Evolutionary conservation across 2,329 filamentous ascomycete genomes (phyloP).

Genomic region (Botrytis fabae): DNA sequence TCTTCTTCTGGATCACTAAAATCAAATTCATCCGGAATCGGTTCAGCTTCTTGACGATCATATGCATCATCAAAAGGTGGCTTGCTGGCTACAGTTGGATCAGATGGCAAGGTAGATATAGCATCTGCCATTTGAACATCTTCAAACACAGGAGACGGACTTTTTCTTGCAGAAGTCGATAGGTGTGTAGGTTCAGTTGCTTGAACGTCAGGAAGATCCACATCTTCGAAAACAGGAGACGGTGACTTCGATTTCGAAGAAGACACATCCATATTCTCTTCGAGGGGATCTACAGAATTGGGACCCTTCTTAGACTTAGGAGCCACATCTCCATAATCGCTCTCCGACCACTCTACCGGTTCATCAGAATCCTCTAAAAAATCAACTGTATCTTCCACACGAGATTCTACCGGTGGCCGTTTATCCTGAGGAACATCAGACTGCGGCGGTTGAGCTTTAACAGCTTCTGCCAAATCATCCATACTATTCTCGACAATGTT

Average conservation of each 20-base stretch:
- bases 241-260: slow-evolving; percentile 40
- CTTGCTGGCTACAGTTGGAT: background rate
- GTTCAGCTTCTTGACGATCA: slow-evolving; percentile 31
- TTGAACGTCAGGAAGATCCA: slow-evolving; percentile 41
- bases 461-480: slow-evolving; percentile 39
- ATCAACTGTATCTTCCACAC: background rate
- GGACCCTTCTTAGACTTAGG: slow-evolving; percentile 25
- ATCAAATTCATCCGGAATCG: slow-evolving; percentile 54
- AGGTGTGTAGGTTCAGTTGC: background rate
- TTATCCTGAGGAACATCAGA: slow-evolving; percentile 36
- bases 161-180: slow-evolving; percentile 26
- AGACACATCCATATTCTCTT: background rate
- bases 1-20: slow-evolving; percentile 90
- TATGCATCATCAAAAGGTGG: slow-evolving; percentile 29
- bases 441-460: slow-evolving; percentile 35
- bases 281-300: slow-evolving; percentile 5
- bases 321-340: slow-evolving; percentile 44
- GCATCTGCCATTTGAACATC: slow-evolving; percentile 30
- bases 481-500: slow-evolving; percentile 23
- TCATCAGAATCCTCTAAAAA: slow-evolving; percentile 35
- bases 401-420: slow-evolving; percentile 14
- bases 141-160: slow-evolving; percentile 33
- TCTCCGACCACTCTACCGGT: slow-evolving; percentile 54
- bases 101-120: slow-evolving; percentile 16
- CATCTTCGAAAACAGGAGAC: slow-evolving; percentile 54